Percentiles rank a stretch among this genome's conserved stretches.
phyloP scores from a whole-genome alignment of 306 rosid genomes.

The Morella rubra region DNA sequence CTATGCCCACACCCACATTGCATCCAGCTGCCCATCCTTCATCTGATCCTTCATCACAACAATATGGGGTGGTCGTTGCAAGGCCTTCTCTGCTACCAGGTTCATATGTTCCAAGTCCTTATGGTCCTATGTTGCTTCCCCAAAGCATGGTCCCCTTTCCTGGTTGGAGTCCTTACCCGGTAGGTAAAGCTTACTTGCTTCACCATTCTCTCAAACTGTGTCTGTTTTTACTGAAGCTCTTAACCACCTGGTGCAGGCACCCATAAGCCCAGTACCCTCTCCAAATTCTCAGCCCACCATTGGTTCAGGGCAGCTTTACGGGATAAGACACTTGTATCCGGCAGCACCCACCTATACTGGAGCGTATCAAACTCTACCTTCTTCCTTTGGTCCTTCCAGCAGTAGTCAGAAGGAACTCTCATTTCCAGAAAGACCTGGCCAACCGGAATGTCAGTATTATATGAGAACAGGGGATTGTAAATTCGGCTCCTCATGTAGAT shows the following conservation, averaged over 20 bases:
- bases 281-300: slow-evolving; percentile 59
- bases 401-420: slow-evolving; percentile 69
- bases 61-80: slow-evolving; percentile 71
- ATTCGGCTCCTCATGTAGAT: slow-evolving; percentile 94
- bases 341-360: slow-evolving; percentile 56
- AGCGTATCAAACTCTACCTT: slow-evolving; percentile 55
- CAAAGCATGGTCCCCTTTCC: slow-evolving; percentile 74
- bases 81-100: slow-evolving; percentile 82
- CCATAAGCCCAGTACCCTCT: slow-evolving; percentile 63
- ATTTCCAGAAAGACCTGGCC: slow-evolving; percentile 93
- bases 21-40: slow-evolving; percentile 72
- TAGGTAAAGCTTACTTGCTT: slow-evolving; percentile 38
- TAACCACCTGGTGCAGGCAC: slow-evolving; percentile 52
- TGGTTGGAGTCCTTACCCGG: slow-evolving; percentile 87
- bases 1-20: slow-evolving; percentile 49
- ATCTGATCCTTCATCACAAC: slow-evolving; percentile 73
- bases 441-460: slow-evolving; percentile 84
- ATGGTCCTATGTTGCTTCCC: slow-evolving; percentile 73
- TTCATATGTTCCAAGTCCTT: slow-evolving; percentile 70
- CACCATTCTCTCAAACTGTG: slow-evolving; percentile 21
- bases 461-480: slow-evolving; percentile 97
- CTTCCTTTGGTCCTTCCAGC: slow-evolving; percentile 57
- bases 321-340: slow-evolving; percentile 61
- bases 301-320: slow-evolving; percentile 62
- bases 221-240: slow-evolving; percentile 32